A percentile compares a stretch with the other conserved stretches of the same genome.
These are phyloP conservation scores for Achaetomiella virescens DNA, from an alignment of 495 filamentous ascomycete genomes.

Conservation along the genomic window DNA sequence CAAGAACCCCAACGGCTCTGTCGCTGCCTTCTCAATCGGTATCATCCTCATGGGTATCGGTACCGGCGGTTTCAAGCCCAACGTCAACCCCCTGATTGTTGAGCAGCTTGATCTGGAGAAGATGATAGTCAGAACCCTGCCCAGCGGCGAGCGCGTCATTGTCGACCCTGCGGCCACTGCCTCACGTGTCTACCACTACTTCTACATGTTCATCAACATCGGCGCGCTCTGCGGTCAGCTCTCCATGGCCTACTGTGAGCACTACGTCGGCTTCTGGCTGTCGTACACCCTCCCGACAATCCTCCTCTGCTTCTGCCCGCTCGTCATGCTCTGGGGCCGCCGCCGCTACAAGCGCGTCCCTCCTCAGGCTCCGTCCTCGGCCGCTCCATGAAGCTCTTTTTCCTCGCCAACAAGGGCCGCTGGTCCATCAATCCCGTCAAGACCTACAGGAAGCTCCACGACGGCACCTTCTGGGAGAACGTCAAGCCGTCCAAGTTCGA, in stretches of 20 bases:
- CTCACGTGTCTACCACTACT: conserved; percentile 55
- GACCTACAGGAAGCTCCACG: conserved; percentile 50
- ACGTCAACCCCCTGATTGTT: conserved; percentile 55
- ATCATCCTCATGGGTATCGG: conserved; percentile 60
- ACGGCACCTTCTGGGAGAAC: conserved; percentile 54
- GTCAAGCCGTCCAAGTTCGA: conserved; percentile 58
- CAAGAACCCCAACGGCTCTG: conserved; percentile 42
- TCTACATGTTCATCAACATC: conserved; percentile 67
- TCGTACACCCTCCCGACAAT: conserved; percentile 56
- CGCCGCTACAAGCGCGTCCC: conserved; percentile 52
- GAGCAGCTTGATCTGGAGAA: conserved; percentile 44
- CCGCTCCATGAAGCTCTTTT: conserved; percentile 51
- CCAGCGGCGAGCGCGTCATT: conserved; percentile 58
- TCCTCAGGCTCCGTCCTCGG: conserved; percentile 57
- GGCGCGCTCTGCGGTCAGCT: conserved; percentile 51
- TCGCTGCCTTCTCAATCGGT: conserved; percentile 56
- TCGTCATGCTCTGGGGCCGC: conserved; percentile 55
- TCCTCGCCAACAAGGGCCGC: conserved; percentile 54
- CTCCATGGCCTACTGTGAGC: conserved; percentile 59
- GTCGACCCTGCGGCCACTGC: conserved; percentile 61
- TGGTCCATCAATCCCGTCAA: conserved; percentile 53
- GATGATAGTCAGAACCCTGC: conserved; percentile 40
- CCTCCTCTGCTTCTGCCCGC: conserved; percentile 53
- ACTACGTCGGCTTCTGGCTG: conserved; percentile 75
- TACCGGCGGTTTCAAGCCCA: conserved; percentile 61